Evolutionary conservation across 306 rosid genomes (phyloP), one percentile per base, ranked within the genome.

Genomic region (Morella rubra): DNA sequence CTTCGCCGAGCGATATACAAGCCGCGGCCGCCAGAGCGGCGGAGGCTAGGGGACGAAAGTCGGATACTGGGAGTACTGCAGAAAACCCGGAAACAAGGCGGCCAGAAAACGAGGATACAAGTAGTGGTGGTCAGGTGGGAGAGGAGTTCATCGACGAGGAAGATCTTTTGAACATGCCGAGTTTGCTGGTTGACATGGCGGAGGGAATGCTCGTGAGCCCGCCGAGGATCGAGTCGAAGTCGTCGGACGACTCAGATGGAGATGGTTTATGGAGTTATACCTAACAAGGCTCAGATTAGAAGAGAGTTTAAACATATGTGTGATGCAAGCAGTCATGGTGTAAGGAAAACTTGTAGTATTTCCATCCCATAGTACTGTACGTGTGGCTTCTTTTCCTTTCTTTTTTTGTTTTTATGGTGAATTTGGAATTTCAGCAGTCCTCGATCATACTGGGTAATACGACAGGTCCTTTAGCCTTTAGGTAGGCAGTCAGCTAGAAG

Each of bases 11-110:
- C 1, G 97, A 95, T 55, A 90, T 95, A 4, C 87, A 92, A 0
- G 86, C 91, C 0, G 99, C 99, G 1, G 99, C 99, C 0, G 90
- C 96, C 1, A 83, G 84, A 0, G 99, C 99, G 0, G 97, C 97
- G 0, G 88, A 84, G 72, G 75, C 87, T 0, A 84, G 60, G 84
- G 16, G 53, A 0, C 27, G 4, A 74, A 73, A 44, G 73, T 69
- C 27, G 20, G 45, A 45, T 32, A 16, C 11, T 27, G 11, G 73
- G 19, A 3, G 55, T 6, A 47, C 16, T 13, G 10, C 65, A 52
- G 53, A 82, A 81, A 77, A 10, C 13, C 64, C 1, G 65, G 64
- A 22, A 10, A 61, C 44, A 1, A 5, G 6, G 46, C 69, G 4
- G 46, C 54, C 14, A 13, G 61, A 9, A 8, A 44, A 47, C 12